Evolutionary conservation across 1,139 yeast species (phyloP), one percentile per base, ranked within the genome.

Genomic region (Scheffersomyces segobiensis): DNA sequence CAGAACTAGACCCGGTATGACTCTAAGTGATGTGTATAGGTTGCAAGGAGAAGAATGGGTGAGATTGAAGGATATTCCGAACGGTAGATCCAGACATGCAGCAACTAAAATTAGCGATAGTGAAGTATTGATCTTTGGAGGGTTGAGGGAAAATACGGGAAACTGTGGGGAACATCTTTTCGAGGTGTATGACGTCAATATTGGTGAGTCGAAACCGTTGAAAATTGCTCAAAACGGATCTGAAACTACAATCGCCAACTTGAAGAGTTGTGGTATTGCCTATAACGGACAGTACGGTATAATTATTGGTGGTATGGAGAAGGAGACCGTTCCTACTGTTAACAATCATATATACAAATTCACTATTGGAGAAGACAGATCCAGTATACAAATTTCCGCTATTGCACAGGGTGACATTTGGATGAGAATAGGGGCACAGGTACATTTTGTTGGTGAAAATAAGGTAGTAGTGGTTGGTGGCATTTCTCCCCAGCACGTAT

Each of bases 391-490:
- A 5, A 53, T 63, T 3, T 52, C 56, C 4, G 10, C 61, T 55
- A 50, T 55, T 47, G 49, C 39, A 48, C 56, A 48, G 14, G 53
- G 60, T 22, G 62, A 71, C 0, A 57, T 73, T 3, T 65, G 81
- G 12, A 74, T 72, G 48, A 74, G 92, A 59, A 82, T 85, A 56
- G 87, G 91, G 20, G 73, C 84, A 57, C 74, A 77, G 60, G 68
- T 71, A 12, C 61, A 66, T 2, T 64, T 74, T 49, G 49, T 71
- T 5, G 65, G 66, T 14, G 65, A 66, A 0, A 59, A 69, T 12
- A 70, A 75, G 46, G 57, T 87, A 2, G 52, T 87, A 1, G 53
- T 89, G 0, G 79, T 82, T 20, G 95, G 96, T 3, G 95, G 95
- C 18, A 87, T 87, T 0, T 77, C 84, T 26, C 76, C 82, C 4